Percentiles rank a stretch among this genome's conserved stretches.
phyloP scores from a whole-genome alignment of 257 asterid species.

The Przewalskia tangutica region DNA sequence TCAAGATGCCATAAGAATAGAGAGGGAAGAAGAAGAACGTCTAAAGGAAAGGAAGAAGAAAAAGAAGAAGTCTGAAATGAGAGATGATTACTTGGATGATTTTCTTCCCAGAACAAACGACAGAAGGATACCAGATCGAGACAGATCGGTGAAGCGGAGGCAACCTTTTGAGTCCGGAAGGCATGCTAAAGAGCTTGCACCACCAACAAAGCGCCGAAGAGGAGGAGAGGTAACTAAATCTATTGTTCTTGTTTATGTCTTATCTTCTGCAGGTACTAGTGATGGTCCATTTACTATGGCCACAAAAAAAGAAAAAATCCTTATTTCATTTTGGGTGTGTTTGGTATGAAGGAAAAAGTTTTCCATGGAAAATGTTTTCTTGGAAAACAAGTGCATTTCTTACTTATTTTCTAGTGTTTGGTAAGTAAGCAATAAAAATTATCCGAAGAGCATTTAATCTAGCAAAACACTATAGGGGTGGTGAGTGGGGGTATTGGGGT shows the following conservation, averaged over 20 bases:
- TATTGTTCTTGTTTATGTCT: not conserved
- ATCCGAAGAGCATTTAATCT: too few relatives aligned
- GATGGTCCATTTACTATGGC: not conserved
- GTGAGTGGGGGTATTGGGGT: too few relatives aligned
- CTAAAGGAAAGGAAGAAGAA: conserved; percentile 64
- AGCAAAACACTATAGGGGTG: too few relatives aligned
- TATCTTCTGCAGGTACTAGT: not conserved
- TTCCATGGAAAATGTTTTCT: too few relatives aligned
- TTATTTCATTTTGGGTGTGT: not conserved
- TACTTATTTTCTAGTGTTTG: too few relatives aligned
- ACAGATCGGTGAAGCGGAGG: conserved; percentile 49
- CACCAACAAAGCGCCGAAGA: conserved; percentile 74
- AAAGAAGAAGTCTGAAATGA: conserved; percentile 55
- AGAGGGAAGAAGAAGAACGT: conserved; percentile 88
- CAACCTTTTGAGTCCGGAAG: conserved; percentile 41
- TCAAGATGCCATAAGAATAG: conserved; percentile 66
- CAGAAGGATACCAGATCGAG: conserved; percentile 62
- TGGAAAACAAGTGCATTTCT: too few relatives aligned
- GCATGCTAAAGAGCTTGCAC: conserved; percentile 39
- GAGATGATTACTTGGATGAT: conserved; percentile 61
- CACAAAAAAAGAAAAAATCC: not conserved
- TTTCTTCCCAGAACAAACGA: conserved; percentile 62
- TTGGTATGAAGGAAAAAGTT: too few relatives aligned
- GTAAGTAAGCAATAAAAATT: too few relatives aligned
- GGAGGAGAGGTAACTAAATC: conserved; percentile 71